Evolutionary conservation across 2,329 filamentous ascomycete species (phyloP).

Genomic region (Pseudogymnoascus verrucosus): DNA sequence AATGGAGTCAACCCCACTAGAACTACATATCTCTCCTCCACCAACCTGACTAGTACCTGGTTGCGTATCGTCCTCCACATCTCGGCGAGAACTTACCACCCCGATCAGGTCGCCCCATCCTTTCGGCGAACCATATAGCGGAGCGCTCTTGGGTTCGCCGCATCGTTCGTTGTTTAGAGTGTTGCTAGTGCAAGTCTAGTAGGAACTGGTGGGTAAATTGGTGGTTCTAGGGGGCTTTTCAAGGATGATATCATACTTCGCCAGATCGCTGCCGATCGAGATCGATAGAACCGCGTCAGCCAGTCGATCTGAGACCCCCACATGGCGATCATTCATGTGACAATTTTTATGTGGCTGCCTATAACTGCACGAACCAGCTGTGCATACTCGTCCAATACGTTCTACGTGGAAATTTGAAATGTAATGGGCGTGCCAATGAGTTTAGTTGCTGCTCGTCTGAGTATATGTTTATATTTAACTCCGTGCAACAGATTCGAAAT

Average conservation of each 20-base stretch:
- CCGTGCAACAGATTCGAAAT: neutral
- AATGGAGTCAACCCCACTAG: neutral
- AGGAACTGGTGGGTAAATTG: neutral
- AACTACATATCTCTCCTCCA: neutral
- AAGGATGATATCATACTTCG: neutral
- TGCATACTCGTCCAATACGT: neutral
- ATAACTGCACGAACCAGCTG: neutral
- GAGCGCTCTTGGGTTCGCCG: neutral
- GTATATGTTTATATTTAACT: neutral
- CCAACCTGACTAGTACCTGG: conserved; percentile 8
- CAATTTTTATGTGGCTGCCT: neutral
- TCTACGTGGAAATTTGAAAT: neutral
- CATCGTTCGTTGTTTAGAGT: conserved; percentile 4
- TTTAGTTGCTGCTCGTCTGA: neutral
- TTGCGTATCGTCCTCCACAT: neutral
- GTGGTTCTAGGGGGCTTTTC: neutral
- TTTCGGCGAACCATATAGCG: neutral
- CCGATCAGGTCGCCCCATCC: neutral
- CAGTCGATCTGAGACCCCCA: conserved; percentile 7
- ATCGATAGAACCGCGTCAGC: conserved; percentile 1
- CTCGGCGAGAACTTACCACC: neutral
- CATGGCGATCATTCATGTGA: conserved; percentile 1
- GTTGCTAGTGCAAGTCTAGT: neutral
- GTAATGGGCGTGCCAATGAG: neutral
- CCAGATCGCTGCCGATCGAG: conserved; percentile 1